Evolutionary conservation across 768 basidiomycete species (phyloP).

Genomic region (Pilatotrama ljubarskyi): DNA sequence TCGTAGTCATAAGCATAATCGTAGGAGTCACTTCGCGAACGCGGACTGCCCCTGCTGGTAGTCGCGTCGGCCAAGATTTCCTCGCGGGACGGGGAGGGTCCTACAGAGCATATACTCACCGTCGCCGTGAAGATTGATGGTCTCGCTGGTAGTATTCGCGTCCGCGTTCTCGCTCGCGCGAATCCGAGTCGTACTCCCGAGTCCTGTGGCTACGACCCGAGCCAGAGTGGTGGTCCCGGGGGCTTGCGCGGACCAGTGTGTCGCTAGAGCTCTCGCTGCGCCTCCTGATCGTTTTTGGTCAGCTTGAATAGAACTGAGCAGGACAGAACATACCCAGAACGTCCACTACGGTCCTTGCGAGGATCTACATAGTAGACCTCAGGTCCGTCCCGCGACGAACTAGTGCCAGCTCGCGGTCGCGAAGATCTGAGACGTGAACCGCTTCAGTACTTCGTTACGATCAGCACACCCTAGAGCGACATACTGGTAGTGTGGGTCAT

Average conservation of each 20-base stretch:
- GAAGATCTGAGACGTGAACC: slow-evolving; percentile 6
- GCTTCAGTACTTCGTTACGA: not conserved
- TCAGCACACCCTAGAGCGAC: not conserved
- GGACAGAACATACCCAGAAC: slow-evolving; percentile 9
- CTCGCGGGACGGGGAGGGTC: not conserved
- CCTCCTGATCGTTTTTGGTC: not conserved
- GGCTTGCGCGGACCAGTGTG: slow-evolving; percentile 14
- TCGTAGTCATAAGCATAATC: not conserved
- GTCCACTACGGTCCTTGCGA: not conserved
- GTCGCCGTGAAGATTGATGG: slow-evolving; percentile 4
- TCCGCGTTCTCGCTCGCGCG: slow-evolving; percentile 4
- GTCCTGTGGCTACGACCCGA: slow-evolving; percentile 3
- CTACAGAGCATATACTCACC: slow-evolving; percentile 4
- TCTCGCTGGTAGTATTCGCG: slow-evolving; percentile 12
- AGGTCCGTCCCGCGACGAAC: slow-evolving; percentile 8
- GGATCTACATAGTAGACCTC: slow-evolving; percentile 4
- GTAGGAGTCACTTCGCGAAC: slow-evolving; percentile 7
- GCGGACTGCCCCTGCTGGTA: slow-evolving; percentile 10
- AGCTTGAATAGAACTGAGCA: not conserved
- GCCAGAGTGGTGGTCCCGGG: slow-evolving; percentile 11
- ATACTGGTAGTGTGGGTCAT: slow-evolving; percentile 18
- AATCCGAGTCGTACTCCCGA: slow-evolving; percentile 3
- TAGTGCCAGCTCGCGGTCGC: slow-evolving; percentile 16
- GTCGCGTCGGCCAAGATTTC: not conserved
- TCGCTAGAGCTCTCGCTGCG: slow-evolving; percentile 16